Percentiles rank a stretch among this genome's conserved stretches.
Conservation (phyloP, 2,329 filamentous ascomycete species). For the Penicillium sp. region DNA sequence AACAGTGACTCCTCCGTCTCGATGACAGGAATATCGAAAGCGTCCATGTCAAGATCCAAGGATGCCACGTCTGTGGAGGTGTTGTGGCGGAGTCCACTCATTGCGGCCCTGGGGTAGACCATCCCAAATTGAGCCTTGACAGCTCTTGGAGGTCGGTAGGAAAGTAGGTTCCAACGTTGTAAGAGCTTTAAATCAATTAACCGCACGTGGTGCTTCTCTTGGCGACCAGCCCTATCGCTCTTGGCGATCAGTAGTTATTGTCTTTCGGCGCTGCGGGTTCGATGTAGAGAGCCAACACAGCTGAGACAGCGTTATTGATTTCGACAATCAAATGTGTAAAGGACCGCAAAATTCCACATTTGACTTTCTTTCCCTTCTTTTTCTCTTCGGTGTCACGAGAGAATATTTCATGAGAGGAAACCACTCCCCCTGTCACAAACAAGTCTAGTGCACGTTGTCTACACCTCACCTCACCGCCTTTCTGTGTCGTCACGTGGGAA, state of each 20-base stretch:
- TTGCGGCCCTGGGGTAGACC: not conserved
- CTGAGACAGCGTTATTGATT: not conserved
- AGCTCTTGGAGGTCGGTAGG: not conserved
- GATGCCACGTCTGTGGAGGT: not conserved
- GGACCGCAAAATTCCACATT: not conserved
- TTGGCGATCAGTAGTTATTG: not conserved
- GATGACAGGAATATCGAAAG: constrained; percentile 41
- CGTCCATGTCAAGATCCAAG: constrained; percentile 18
- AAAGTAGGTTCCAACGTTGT: not conserved
- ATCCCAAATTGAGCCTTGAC: not conserved
- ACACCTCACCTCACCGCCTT: constrained; percentile 25
- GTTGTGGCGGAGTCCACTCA: not conserved
- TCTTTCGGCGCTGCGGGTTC: not conserved
- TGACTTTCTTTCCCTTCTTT: not conserved
- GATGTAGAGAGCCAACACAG: not conserved
- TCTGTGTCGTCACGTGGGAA: constrained; percentile 20
- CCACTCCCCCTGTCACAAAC: not conserved
- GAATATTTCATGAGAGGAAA: not conserved
- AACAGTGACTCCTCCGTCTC: constrained; percentile 42
- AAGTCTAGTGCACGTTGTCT: constrained; percentile 4
- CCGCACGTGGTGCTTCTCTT: not conserved
- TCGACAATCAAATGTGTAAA: not conserved
- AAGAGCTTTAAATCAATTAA: not conserved
- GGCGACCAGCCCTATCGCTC: not conserved
- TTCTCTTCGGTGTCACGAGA: not conserved